Conservation (phyloP, 192 early-diverging fungal species). For the Podila verticillata region DNA sequence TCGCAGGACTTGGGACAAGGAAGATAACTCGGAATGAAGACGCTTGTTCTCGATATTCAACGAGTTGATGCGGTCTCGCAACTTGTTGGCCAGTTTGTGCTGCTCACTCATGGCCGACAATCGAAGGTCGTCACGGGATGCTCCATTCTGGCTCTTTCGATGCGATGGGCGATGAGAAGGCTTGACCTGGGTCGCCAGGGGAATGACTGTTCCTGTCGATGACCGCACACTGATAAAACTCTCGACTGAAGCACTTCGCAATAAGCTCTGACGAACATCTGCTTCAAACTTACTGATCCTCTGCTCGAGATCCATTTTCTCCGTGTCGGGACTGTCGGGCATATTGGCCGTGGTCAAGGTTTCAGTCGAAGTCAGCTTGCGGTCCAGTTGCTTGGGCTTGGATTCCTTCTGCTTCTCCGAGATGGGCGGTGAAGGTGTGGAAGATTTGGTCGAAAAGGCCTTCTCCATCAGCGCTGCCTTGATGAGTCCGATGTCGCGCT, state of each 20-base stretch:
- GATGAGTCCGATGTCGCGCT: constrained; percentile 24
- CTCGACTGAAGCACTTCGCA: constrained; percentile 30
- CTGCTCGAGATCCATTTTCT: constrained; percentile 40
- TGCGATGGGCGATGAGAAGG: not conserved
- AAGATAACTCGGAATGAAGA: constrained; percentile 27
- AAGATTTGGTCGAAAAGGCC: constrained; percentile 1
- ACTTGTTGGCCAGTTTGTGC: constrained; percentile 34
- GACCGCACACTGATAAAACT: constrained; percentile 42
- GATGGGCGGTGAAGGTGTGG: constrained; percentile 15
- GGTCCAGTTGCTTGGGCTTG: constrained; percentile 29
- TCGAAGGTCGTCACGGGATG: constrained; percentile 27
- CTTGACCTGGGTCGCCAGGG: constrained; percentile 26
- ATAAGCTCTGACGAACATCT: constrained; percentile 40
- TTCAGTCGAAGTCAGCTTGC: constrained; percentile 37
- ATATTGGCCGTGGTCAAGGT: constrained; percentile 35
- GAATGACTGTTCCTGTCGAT: constrained; percentile 35
- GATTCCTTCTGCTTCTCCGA: constrained; percentile 13
- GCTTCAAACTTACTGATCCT: constrained; percentile 44
- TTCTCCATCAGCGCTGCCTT: constrained; percentile 18
- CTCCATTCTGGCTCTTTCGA: constrained; percentile 12
- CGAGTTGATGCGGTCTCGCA: constrained; percentile 38
- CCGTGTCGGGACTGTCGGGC: constrained; percentile 6
- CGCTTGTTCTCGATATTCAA: constrained; percentile 45
- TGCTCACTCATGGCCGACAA: constrained; percentile 31
- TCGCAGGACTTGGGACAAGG: constrained; percentile 22